Conservation (phyloP, 2,329 filamentous ascomycete species). For the Cercospora nicotianae region DNA sequence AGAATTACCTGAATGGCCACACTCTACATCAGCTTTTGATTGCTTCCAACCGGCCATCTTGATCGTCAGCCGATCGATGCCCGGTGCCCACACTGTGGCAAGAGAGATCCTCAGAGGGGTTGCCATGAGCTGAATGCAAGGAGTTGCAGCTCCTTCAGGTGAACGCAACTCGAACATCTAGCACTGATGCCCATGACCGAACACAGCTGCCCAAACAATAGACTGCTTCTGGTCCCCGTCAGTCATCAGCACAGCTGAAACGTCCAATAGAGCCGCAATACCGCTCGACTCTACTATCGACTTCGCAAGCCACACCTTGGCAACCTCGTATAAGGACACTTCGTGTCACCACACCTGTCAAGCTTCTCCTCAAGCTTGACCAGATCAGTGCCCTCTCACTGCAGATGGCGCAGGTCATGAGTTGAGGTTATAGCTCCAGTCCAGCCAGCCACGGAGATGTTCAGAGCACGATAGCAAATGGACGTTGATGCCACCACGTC, state of each 20-base stretch:
- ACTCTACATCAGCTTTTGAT: neutral
- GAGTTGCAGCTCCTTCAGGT: neutral
- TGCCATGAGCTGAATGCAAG: neutral
- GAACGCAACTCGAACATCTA: neutral
- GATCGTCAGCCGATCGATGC: neutral
- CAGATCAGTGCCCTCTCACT: neutral
- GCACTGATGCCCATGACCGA: neutral
- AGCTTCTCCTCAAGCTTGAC: constrained; percentile 9
- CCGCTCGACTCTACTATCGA: neutral
- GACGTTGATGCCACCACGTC: neutral
- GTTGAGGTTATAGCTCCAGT: neutral
- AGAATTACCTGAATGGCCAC: neutral
- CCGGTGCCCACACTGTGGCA: neutral
- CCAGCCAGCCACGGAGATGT: neutral
- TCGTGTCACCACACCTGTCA: constrained; percentile 9
- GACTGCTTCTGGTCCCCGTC: neutral
- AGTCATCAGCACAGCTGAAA: neutral
- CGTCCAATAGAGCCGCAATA: neutral
- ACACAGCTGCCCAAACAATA: neutral
- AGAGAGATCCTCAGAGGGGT: neutral
- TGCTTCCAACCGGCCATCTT: neutral
- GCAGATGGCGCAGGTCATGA: neutral
- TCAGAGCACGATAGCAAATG: neutral
- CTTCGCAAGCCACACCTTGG: constrained; percentile 2
- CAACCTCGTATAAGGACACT: constrained; percentile 2